Evolutionary conservation across 2,329 filamentous ascomycete genomes (phyloP).

Genomic region (Aspergillus aculeatus): DNA sequence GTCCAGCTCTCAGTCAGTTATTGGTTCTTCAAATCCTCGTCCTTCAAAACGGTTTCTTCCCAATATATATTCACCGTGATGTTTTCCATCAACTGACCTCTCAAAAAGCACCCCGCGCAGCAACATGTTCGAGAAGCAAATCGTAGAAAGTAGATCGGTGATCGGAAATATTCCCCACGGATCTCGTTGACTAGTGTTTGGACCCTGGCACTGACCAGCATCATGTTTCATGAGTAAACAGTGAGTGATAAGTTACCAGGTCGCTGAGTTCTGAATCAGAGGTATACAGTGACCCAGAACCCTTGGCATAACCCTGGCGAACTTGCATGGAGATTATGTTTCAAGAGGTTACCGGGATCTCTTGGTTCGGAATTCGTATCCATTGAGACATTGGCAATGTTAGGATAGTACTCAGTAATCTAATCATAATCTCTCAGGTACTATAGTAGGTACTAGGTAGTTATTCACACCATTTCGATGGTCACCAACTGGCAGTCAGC

Average conservation of each 20-base stretch:
- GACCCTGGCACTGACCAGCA: background rate
- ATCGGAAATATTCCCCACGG: background rate
- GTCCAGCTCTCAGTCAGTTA: background rate
- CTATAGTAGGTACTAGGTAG: too few species aligned
- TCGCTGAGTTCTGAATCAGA: background rate
- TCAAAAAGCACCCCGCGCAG: too few species aligned
- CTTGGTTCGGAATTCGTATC: background rate
- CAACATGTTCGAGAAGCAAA: background rate
- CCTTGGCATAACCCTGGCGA: background rate
- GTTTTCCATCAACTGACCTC: too few species aligned
- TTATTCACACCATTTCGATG: background rate
- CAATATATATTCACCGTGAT: background rate
- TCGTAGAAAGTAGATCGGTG: background rate
- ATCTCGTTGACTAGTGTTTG: background rate
- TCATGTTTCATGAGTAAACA: background rate
- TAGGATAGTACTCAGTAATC: background rate
- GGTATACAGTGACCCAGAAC: background rate
- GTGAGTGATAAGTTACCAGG: background rate
- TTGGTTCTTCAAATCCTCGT: background rate
- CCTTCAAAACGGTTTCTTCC: background rate
- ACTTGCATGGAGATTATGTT: background rate
- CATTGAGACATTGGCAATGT: background rate
- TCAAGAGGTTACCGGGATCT: background rate
- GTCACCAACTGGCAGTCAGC: background rate
- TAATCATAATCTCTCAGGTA: too few species aligned